phyloP scores from a whole-genome alignment of 1,284 basidiomycete species.

The Ustilago xerochloae region DNA sequence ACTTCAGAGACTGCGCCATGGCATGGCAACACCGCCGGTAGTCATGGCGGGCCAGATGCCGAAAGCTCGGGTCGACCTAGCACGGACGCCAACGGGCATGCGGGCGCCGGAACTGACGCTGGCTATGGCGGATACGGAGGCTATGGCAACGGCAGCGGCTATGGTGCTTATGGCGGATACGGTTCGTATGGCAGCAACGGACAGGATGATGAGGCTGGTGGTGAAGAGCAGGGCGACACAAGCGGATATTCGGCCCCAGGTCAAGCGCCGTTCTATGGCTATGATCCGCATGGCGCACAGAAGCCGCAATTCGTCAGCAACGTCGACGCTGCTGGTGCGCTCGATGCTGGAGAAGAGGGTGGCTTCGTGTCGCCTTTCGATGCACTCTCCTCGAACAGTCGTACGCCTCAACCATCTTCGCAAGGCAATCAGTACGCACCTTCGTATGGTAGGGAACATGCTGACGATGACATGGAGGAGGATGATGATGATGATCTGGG shows the following conservation, averaged over 20 bases:
- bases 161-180: conserved; percentile 30
- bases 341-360: conserved; percentile 59
- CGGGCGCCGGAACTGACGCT: conserved; percentile 17
- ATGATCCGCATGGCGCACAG: conserved; percentile 56
- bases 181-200: conserved; percentile 21
- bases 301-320: conserved; percentile 66
- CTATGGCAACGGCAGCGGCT: conserved; percentile 32
- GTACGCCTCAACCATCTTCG: conserved; percentile 36
- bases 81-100: conserved; percentile 12
- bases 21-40: conserved; percentile 16
- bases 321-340: conserved; percentile 43
- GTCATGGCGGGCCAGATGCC: conserved; percentile 7
- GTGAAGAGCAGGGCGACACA: conserved; percentile 19
- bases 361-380: conserved; percentile 88
- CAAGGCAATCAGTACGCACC: conserved; percentile 38
- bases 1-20: conserved; percentile 33
- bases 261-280: conserved; percentile 56
- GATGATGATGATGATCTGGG: conserved; percentile 82
- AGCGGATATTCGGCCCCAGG: conserved; percentile 15
- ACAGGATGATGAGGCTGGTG: conserved; percentile 15
- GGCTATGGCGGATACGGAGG: conserved; percentile 26
- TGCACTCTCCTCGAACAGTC: conserved; percentile 68
- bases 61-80: conserved; percentile 31
- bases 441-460: conserved; percentile 15
- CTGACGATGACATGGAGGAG: conserved; percentile 8